A percentile compares a stretch with the other conserved stretches of the same genome.
Conservation (phyloP, 164 flowering plant species). For the Dillenia suffruticosa region DNA sequence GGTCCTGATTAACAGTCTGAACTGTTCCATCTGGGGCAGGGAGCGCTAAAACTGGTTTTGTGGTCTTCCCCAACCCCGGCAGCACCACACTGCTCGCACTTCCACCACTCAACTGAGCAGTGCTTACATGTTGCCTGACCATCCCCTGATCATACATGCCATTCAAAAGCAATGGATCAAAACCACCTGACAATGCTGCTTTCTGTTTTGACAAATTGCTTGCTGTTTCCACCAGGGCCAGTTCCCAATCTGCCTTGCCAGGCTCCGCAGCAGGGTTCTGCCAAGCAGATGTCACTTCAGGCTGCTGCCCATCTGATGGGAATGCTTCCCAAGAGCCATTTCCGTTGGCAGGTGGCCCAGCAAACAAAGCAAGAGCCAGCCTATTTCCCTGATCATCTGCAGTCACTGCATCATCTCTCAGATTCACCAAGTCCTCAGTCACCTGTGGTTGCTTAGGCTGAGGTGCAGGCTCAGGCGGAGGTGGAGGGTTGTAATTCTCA, state of each 20-base stretch:
- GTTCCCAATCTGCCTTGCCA: constrained; percentile 83
- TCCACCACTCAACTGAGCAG: constrained; percentile 50
- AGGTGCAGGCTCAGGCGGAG: constrained; percentile 29
- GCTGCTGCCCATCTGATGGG: constrained; percentile 36
- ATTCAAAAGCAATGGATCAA: constrained; percentile 60
- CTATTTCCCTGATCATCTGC: constrained; percentile 72
- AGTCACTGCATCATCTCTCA: constrained; percentile 46
- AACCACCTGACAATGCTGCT: constrained; percentile 58
- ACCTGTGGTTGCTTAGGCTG: constrained; percentile 27
- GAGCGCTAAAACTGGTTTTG: constrained; percentile 37
- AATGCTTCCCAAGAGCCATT: constrained; percentile 68
- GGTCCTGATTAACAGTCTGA: constrained; percentile 50
- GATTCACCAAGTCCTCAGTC: constrained; percentile 52
- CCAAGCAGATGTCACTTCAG: constrained; percentile 68
- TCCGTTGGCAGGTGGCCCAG: constrained; percentile 28
- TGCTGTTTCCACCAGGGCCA: constrained; percentile 70
- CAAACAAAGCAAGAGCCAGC: constrained; percentile 63
- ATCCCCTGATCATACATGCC: constrained; percentile 83
- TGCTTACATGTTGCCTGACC: constrained; percentile 54
- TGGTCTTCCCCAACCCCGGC: constrained; percentile 34
- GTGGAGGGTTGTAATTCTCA: constrained; percentile 39
- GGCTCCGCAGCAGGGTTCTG: constrained; percentile 61
- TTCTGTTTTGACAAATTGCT: constrained; percentile 59
- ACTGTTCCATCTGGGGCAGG: constrained; percentile 71
- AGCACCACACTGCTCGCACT: constrained; percentile 70